phyloP scores from a whole-genome alignment of 768 basidiomycete genomes.

The Hortiboletus flavorubellus region DNA sequence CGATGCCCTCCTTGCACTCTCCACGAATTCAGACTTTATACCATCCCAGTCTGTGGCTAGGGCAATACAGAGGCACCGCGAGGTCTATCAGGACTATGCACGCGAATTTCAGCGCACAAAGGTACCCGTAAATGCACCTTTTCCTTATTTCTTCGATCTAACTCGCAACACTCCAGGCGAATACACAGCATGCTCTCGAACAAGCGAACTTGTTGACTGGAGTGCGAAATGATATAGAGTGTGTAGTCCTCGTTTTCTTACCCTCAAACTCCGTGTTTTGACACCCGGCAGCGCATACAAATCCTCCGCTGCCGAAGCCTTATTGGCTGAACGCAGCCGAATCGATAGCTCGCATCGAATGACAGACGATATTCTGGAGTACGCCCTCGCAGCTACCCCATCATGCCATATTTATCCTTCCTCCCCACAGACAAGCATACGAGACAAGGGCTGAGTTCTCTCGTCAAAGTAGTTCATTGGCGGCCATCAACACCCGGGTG shows the following conservation, averaged over 20 bases:
- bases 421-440: slow-evolving; percentile 78
- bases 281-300: slow-evolving; percentile 71
- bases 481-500: slow-evolving; percentile 83
- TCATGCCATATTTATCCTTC: neutral
- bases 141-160: neutral
- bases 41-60: slow-evolving; percentile 84
- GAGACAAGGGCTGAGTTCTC: slow-evolving; percentile 93
- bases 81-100: slow-evolving; percentile 84
- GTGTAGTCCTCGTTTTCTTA: slow-evolving; percentile 23
- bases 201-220: slow-evolving; percentile 85
- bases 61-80: slow-evolving; percentile 85
- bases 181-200: slow-evolving; percentile 79
- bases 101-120: slow-evolving; percentile 86
- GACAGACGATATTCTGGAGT: slow-evolving; percentile 92
- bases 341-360: slow-evolving; percentile 94
- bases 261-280: neutral
- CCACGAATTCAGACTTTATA: slow-evolving; percentile 58
- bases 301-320: slow-evolving; percentile 79
- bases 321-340: slow-evolving; percentile 81
- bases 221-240: slow-evolving; percentile 97
- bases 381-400: slow-evolving; percentile 26
- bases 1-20: slow-evolving; percentile 67
- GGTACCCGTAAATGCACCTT: slow-evolving; percentile 38
- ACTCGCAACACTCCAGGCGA: slow-evolving; percentile 48
- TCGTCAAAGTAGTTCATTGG: slow-evolving; percentile 71